These are phyloP conservation scores for Rhizoclosmatium sp. DNA, from an alignment of 192 early-diverging fungal species.

Conservation along the genomic window DNA sequence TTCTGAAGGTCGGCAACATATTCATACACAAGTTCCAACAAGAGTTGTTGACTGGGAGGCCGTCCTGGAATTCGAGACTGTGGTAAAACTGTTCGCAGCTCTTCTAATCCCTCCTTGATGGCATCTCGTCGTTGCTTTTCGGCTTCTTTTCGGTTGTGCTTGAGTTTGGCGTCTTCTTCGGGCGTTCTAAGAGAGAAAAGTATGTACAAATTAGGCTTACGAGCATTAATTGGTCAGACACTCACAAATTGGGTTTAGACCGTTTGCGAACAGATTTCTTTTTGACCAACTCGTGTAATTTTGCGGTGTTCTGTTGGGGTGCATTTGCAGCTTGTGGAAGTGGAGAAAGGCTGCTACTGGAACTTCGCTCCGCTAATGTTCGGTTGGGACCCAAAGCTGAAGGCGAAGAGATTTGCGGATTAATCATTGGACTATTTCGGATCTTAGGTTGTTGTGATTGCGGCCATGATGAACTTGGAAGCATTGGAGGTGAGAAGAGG, in stretches of 20 bases:
- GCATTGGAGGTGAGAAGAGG: background rate
- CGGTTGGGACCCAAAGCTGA: conserved; percentile 1
- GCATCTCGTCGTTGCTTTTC: conserved; percentile 15
- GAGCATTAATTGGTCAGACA: no score
- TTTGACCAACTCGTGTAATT: no score
- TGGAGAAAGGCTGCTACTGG: no score
- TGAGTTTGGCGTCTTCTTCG: background rate
- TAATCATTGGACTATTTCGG: background rate
- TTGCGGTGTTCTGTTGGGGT: no score
- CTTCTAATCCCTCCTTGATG: background rate
- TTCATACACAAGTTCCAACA: background rate
- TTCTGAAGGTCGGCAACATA: background rate
- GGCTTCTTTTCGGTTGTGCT: background rate
- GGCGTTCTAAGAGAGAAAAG: background rate
- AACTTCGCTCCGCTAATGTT: background rate
- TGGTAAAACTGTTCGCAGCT: background rate
- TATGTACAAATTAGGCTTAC: no score
- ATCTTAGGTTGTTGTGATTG: background rate
- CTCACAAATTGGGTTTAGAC: no score
- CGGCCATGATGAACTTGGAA: background rate
- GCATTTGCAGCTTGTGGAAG: no score
- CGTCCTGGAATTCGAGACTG: background rate
- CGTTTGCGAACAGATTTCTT: no score
- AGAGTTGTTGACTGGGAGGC: background rate
- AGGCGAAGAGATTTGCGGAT: background rate